Percentiles rank a stretch among this genome's conserved stretches.
phyloP scores from a whole-genome alignment of 2,329 filamentous ascomycete genomes.

The Metarhizium guizhouense region DNA sequence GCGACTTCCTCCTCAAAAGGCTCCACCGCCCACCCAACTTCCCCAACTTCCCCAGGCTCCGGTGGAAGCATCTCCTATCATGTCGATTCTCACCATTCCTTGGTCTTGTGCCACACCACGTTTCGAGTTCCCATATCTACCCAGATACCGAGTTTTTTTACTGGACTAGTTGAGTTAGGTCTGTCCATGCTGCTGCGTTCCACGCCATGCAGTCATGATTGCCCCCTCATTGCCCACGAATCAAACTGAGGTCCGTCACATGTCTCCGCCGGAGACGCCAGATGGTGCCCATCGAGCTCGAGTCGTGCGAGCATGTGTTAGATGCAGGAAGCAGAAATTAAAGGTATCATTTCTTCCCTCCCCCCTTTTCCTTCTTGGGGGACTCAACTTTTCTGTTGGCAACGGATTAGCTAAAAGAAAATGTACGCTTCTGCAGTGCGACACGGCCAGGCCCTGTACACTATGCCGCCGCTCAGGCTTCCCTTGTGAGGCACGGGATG shows the following conservation, averaged over 20 bases:
- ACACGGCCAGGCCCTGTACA: slow-evolving; percentile 2
- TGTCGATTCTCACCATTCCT: neutral
- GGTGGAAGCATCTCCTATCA: neutral
- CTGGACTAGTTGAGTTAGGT: neutral
- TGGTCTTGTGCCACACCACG: neutral
- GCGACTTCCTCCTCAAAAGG: neutral
- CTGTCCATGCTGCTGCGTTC: neutral
- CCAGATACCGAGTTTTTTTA: neutral
- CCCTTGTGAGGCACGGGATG: slow-evolving; percentile 1
- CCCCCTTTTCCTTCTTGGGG: neutral
- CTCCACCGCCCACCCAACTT: neutral
- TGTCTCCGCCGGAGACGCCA: slow-evolving; percentile 1
- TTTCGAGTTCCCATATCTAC: neutral
- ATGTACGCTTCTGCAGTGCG: neutral
- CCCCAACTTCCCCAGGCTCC: neutral
- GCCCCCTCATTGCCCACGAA: neutral
- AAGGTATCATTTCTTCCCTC: neutral
- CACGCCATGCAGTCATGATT: neutral
- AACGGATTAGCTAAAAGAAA: neutral
- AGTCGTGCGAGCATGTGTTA: slow-evolving; percentile 2
- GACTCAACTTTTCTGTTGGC: neutral
- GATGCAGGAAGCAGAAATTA: slow-evolving; percentile 4
- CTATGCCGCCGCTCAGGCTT: slow-evolving; percentile 4
- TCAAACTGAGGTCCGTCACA: neutral
- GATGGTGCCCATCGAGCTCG: neutral